Evolutionary conservation across 768 basidiomycete species (phyloP).

Genomic region (Daedalea quercina): DNA sequence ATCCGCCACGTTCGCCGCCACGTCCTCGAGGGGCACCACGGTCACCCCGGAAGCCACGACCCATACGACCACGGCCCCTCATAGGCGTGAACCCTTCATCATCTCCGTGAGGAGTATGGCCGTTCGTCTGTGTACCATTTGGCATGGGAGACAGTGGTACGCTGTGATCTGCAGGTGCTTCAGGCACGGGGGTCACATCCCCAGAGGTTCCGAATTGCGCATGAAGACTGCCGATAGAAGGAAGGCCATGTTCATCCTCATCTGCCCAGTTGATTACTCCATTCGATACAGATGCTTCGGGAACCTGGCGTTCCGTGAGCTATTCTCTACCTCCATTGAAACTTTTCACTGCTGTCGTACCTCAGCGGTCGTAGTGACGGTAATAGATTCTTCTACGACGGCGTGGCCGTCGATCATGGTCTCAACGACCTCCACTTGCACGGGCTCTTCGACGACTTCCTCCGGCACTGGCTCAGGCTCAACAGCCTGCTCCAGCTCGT

Average conservation of each 20-base stretch:
- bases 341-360: conserved; percentile 1
- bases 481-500: conserved; percentile 54
- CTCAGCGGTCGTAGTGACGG: conserved; percentile 15
- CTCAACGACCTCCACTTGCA: conserved; percentile 17
- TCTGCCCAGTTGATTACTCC: conserved; percentile 76
- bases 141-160: conserved; percentile 20
- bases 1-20: conserved; percentile 10
- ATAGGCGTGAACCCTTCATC: conserved; percentile 56
- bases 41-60: conserved; percentile 19
- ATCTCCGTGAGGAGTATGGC: conserved; percentile 27
- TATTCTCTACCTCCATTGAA: too few species aligned
- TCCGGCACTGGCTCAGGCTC: conserved; percentile 5
- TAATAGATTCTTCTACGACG: conserved; percentile 19
- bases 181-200: conserved; percentile 52
- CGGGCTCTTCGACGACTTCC: conserved; percentile 26
- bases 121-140: conserved; percentile 18
- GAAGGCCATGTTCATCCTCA: conserved; percentile 72
- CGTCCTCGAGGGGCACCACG: conserved; percentile 20
- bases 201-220: conserved; percentile 73
- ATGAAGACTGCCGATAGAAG: conserved; percentile 71
- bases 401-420: conserved; percentile 16
- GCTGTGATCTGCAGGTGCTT: conserved; percentile 27
- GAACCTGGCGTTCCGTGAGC: not conserved
- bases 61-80: conserved; percentile 29
- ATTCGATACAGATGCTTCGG: conserved; percentile 8